Conservation (phyloP, 768 basidiomycete genomes). For the Termitomyces sp. region DNA sequence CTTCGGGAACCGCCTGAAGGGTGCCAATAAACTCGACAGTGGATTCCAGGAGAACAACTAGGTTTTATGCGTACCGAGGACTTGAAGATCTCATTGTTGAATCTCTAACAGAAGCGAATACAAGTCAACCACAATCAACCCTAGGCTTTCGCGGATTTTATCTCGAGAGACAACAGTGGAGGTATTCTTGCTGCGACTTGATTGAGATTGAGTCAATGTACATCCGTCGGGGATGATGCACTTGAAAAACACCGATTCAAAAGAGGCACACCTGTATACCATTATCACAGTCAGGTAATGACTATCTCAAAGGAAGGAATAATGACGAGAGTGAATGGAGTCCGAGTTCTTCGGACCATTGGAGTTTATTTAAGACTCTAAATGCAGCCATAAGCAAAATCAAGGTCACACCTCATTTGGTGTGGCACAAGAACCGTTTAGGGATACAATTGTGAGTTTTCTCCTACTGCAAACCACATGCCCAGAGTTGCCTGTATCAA, state of each 20-base stretch:
- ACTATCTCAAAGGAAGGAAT: neutral
- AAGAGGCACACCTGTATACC: neutral
- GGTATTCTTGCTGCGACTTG: neutral
- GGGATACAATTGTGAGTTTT: neutral
- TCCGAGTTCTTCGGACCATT: neutral
- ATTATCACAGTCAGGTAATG: neutral
- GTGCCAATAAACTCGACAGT: slow-evolving; percentile 84
- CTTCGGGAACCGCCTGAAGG: slow-evolving; percentile 83
- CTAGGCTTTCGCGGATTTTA: neutral
- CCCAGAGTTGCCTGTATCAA: neutral
- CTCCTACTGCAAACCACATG: too few species aligned
- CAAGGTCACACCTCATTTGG: neutral
- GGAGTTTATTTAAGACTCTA: neutral
- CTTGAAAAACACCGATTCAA: neutral
- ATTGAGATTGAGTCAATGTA: too few species aligned
- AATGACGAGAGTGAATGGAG: neutral
- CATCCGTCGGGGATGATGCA: too few species aligned
- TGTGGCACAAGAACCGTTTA: neutral
- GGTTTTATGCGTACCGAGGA: neutral
- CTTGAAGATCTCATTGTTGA: neutral
- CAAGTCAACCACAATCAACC: neutral
- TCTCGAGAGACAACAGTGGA: neutral
- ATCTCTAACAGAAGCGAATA: neutral
- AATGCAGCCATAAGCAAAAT: neutral
- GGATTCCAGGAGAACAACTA: slow-evolving; percentile 44